phyloP scores from a whole-genome alignment of 116 monocot genomes.

The Phalaenopsis hybrid region DNA sequence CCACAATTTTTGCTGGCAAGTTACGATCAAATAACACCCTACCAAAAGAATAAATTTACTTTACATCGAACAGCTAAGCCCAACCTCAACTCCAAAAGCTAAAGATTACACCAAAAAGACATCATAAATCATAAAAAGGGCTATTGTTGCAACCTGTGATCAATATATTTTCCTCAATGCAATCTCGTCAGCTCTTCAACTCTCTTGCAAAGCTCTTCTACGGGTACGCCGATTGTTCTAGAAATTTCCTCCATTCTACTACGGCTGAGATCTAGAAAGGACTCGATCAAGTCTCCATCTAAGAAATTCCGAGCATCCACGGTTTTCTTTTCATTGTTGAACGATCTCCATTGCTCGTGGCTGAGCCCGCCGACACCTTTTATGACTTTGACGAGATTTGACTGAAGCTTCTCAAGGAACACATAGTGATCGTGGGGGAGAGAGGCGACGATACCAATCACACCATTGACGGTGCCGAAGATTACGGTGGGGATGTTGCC shows the following conservation, averaged over 20 bases:
- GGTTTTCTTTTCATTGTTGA: conserved; percentile 92
- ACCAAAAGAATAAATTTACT: background rate
- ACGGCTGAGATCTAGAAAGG: conserved; percentile 83
- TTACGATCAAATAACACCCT: too few relatives aligned
- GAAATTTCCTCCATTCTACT: conserved; percentile 75
- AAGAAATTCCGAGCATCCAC: conserved; percentile 81
- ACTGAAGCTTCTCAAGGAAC: conserved; percentile 83
- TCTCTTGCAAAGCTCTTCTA: conserved; percentile 87
- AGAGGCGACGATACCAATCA: conserved; percentile 85
- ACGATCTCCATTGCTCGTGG: conserved; percentile 94
- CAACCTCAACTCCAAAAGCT: background rate
- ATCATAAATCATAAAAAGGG: background rate
- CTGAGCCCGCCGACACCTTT: conserved; percentile 91
- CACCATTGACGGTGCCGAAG: conserved; percentile 94
- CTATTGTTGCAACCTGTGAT: background rate
- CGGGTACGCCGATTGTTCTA: conserved; percentile 48
- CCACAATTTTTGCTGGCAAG: too few relatives aligned
- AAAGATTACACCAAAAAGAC: background rate
- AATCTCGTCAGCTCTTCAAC: conserved; percentile 95
- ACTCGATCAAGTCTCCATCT: conserved; percentile 94
- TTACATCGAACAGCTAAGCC: background rate
- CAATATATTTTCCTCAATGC: conserved; percentile 28
- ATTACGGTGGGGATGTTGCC: conserved; percentile 84
- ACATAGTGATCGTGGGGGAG: conserved; percentile 79
- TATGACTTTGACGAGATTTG: conserved; percentile 71